Base-by-base conservation (phyloP, 164 flowering plant species). In the Stephania yunnanensis region DNA sequence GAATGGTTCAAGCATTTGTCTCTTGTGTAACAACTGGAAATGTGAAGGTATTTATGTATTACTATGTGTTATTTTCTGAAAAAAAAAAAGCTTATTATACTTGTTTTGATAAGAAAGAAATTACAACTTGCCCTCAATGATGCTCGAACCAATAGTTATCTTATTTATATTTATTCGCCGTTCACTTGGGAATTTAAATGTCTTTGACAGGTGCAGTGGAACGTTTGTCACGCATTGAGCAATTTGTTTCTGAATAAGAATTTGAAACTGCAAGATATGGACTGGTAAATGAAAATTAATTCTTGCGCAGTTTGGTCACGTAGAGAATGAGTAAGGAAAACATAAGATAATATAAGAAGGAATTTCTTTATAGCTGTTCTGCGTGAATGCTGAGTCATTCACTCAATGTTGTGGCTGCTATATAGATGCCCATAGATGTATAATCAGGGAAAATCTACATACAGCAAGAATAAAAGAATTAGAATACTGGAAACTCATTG, bases 221-320 rank as follows among this genome's bases (percentile, higher is more conserved):
- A 95, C 86, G 99, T 91, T 67, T 95, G 99, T 80, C 97, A 93
- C 83, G 95, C 99, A 52, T 71, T 95, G 83, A 88, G 98, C 88
- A 89, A 95, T 82, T 84, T 95, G 36, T 95, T 95, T 84, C 76
- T 82, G 71, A 95, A 95, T 83, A 86, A 88, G 81, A 87, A 94
- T 45, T 69, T 95, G 74, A 83, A 76, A 71, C 86, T 92, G 78
- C 84, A 85, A 71, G 87, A 89, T 52, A 84, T 84, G 91, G 87
- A 84, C 29, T 93, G 99, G 98, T 95, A 87, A 77, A 86, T 25
- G 73, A 70, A 3, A 48, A 7, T 11, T 36, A 36, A 69, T 17
- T 69, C 6, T 8, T 69, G 44, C 50, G 15, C 15, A 15, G 15
- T 50, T 2, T 50, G 55, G 11, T 50, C 55, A 2, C 11, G 13